Base-by-base conservation (phyloP, 768 basidiomycete species). In the Jaapia argillacea region DNA sequence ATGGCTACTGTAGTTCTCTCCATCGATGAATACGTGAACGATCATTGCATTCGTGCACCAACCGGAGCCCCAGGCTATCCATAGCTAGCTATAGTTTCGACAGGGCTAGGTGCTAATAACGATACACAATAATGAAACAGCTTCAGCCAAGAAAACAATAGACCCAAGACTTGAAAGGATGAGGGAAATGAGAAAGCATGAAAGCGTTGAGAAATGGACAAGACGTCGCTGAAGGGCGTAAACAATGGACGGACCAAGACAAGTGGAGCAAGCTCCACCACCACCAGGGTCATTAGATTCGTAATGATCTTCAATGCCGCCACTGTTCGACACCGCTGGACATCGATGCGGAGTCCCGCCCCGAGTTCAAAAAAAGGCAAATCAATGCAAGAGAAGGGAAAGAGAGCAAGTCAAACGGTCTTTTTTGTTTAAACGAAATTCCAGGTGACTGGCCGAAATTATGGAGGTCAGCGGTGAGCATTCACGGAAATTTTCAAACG, bases 281-380 rank as follows among this genome's bases (percentile, higher is more conserved):
- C 70, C 70, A 56, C 70, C 66, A 47, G 69, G 69, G 69, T 65
- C 62, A 58, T 65, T 51, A 60, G 56, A 55, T 59, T 66, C 65
- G 55, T 67, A 56, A 33, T 33, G 28, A 33, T 33, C 28, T 33
- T 33, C 28, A 50, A 56, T 44, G 49, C 35, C 48, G 48, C 46
- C 45, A 36, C 46, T 48, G 48, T 53, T 43, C 52, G 41, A 24
- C 27, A 47, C 46, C 45, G 43, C 45, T 50, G 42, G 24, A 50
- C 26, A 47, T 27, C 20, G 43, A 42, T 38, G 37, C 45, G 49
- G 53, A 48, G 44, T 36, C 18, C 49, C 49, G 51, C 48, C 42
- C 40, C 36, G 43, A 38, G 27, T 36, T 41, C n/a, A n/a, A n/a
- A n/a, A n/a, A n/a, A 25, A 35, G 45, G 31, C 40, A 48, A 43